Conservation (phyloP, 2,329 filamentous ascomycete genomes). For the Rutstroemia sydowiana region DNA sequence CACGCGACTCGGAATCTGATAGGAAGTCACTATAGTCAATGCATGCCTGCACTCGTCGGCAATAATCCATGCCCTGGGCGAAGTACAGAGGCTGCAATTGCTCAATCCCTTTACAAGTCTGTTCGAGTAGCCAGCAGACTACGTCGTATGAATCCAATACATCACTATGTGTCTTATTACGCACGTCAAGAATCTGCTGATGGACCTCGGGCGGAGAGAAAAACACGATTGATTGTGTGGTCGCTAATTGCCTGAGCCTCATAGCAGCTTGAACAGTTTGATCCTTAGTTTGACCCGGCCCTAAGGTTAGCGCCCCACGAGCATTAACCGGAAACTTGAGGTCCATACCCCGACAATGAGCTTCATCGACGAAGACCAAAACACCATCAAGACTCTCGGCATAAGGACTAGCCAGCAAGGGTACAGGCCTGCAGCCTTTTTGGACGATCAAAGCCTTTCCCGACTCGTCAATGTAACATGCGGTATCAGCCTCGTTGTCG, state of each 20-base stretch:
- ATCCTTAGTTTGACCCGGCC: conserved; percentile 23
- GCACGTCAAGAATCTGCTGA: conserved; percentile 47
- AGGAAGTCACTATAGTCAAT: conserved; percentile 38
- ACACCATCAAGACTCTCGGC: conserved; percentile 18
- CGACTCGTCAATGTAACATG: conserved; percentile 15
- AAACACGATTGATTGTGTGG: conserved; percentile 26
- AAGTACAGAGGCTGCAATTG: conserved; percentile 51
- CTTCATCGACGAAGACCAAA: conserved; percentile 25
- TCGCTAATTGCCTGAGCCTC: conserved; percentile 52
- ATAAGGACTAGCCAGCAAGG: conserved; percentile 19
- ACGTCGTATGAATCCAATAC: conserved; percentile 36
- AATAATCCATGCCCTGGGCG: conserved; percentile 55
- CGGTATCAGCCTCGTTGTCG: conserved; percentile 9
- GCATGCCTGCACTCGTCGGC: conserved; percentile 44
- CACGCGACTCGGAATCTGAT: conserved; percentile 27
- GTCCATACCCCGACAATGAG: conserved; percentile 24
- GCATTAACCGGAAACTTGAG: conserved; percentile 17
- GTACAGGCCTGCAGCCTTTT: conserved; percentile 13
- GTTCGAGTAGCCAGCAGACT: conserved; percentile 54
- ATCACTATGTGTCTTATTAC: conserved; percentile 23
- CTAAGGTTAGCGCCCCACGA: conserved; percentile 20
- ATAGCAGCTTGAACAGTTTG: conserved; percentile 60
- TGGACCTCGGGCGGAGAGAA: conserved; percentile 27
- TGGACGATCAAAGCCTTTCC: conserved; percentile 17
- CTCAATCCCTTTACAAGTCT: conserved; percentile 53